Evolutionary conservation across 75 land plant species (phyloP).

Genomic region (Picea sitchensis): DNA sequence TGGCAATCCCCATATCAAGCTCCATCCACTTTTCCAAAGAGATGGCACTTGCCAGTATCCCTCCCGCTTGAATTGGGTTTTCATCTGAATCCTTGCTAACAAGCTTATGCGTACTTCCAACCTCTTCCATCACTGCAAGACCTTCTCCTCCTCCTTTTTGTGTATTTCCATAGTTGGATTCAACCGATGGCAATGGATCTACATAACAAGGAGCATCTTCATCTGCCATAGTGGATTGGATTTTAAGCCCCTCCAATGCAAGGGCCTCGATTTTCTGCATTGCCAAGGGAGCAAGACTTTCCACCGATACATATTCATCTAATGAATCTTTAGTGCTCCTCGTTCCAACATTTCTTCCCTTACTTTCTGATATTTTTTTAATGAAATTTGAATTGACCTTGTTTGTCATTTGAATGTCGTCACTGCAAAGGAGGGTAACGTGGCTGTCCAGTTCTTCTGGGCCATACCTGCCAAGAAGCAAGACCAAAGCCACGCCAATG

Average conservation of each 20-base stretch:
- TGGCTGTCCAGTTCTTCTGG: neutral
- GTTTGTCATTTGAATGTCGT: neutral
- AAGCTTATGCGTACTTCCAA: constrained; percentile 11
- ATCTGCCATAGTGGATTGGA: constrained; percentile 23
- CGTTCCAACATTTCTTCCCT: neutral
- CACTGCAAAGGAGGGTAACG: neutral
- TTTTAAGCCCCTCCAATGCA: constrained; percentile 27
- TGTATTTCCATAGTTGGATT: constrained; percentile 7
- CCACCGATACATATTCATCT: constrained; percentile 20
- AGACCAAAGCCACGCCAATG: neutral
- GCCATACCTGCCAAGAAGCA: neutral
- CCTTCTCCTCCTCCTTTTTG: neutral
- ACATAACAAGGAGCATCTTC: constrained; percentile 24
- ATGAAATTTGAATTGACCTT: neutral
- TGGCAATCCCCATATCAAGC: constrained; percentile 15
- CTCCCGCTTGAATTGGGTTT: neutral
- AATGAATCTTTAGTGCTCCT: neutral
- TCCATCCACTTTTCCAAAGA: constrained; percentile 28
- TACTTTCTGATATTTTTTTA: neutral
- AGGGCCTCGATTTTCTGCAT: constrained; percentile 25
- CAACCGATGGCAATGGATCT: constrained; percentile 10
- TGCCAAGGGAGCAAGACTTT: constrained; percentile 27
- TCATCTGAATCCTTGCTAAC: constrained; percentile 1
- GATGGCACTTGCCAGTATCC: constrained; percentile 22
- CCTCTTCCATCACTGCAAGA: neutral